phyloP scores from a whole-genome alignment of 176 grass and related monocot genomes.

The Microstegium vimineum region DNA sequence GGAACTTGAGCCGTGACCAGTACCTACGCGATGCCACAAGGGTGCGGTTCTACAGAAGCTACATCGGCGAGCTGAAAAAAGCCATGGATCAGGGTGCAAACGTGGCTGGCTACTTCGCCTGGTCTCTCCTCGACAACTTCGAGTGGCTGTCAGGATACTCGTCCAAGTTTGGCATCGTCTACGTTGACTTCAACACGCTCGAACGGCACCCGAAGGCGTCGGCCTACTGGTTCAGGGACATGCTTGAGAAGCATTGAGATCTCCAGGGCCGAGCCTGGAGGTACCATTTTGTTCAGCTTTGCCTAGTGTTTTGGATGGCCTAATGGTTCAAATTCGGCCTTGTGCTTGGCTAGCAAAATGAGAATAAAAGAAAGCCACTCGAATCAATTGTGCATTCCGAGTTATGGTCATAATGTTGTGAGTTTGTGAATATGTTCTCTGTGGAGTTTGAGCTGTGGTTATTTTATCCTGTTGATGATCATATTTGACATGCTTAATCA shows the following conservation, averaged over 20 bases:
- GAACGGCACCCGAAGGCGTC: conserved; percentile 56
- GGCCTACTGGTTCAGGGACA: conserved; percentile 60
- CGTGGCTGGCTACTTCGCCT: conserved; percentile 62
- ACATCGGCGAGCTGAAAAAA: conserved; percentile 45
- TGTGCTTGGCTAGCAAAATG: background rate
- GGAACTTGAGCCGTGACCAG: conserved; percentile 39
- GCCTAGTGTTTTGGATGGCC: background rate
- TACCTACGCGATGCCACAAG: conserved; percentile 36
- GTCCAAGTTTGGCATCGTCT: conserved; percentile 58
- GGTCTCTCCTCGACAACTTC: conserved; percentile 72
- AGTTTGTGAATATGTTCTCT: background rate
- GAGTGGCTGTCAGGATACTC: conserved; percentile 56
- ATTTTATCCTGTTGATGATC: background rate
- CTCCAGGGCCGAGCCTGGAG: background rate
- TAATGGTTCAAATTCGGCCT: background rate
- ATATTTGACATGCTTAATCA: background rate
- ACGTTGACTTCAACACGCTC: conserved; percentile 44
- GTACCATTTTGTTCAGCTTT: background rate
- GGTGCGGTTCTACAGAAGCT: conserved; percentile 52
- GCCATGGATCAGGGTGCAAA: conserved; percentile 51
- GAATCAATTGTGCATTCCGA: background rate
- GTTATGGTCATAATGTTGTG: background rate
- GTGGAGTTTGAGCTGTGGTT: background rate
- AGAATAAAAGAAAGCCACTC: conserved; percentile 10
- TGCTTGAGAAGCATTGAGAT: conserved; percentile 31